phyloP scores from a whole-genome alignment of 129 eudicot genomes.

The Helianthus annuus region DNA sequence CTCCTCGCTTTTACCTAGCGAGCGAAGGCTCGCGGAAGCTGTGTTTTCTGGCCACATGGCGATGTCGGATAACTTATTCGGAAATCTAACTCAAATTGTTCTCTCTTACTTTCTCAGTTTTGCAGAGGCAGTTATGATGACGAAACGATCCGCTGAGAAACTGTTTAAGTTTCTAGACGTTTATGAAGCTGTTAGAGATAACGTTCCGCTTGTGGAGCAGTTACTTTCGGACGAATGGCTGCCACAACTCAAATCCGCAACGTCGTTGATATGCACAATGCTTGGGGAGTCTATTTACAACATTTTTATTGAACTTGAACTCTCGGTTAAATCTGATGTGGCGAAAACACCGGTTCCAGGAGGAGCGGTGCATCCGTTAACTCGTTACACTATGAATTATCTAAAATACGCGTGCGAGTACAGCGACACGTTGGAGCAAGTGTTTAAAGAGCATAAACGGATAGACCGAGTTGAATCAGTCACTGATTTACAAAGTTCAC shows the following conservation, averaged over 20 bases:
- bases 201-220: constrained; percentile 35
- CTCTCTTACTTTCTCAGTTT: constrained; percentile 51
- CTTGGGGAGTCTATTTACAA: constrained; percentile 62
- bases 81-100: constrained; percentile 41
- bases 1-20: constrained; percentile 39
- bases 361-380: constrained; percentile 87
- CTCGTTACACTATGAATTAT: constrained; percentile 77
- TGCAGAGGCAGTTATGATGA: constrained; percentile 62
- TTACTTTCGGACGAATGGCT: constrained; percentile 29
- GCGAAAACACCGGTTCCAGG: constrained; percentile 70
- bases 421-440: constrained; percentile 63
- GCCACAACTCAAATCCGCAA: constrained; percentile 43
- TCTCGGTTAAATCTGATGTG: constrained; percentile 55
- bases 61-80: constrained; percentile 28
- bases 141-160: constrained; percentile 77
- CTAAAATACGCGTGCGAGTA: constrained; percentile 67
- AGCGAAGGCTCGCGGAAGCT: constrained; percentile 44
- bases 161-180: constrained; percentile 74
- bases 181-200: constrained; percentile 61
- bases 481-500: constrained; percentile 21
- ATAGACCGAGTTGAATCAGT: constrained; percentile 21
- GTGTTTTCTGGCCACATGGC: constrained; percentile 34
- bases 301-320: constrained; percentile 70
- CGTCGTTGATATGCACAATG: constrained; percentile 37
- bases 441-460: constrained; percentile 59